A percentile compares a stretch with the other conserved stretches of the same genome.
Conservation (phyloP, 2,329 filamentous ascomycete genomes). For the Macrophomina pseudophaseolina region DNA sequence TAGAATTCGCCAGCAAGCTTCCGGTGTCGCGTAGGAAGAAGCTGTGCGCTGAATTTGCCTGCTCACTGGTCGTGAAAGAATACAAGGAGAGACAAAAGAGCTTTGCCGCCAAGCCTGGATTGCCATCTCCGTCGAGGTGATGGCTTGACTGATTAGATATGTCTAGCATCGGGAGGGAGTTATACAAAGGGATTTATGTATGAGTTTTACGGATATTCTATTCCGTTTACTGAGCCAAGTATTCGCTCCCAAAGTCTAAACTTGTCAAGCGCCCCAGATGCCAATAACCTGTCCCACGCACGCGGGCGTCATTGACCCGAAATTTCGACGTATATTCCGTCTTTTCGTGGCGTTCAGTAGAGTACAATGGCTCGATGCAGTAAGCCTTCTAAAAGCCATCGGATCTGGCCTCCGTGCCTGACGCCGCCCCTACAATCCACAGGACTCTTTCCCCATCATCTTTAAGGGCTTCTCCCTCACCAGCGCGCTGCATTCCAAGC, state of each 20-base stretch:
- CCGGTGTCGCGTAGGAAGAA: conserved; percentile 74
- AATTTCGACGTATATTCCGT: neutral
- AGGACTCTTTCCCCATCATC: neutral
- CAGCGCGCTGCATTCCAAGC: too few relatives aligned
- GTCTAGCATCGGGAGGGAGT: conserved; percentile 1
- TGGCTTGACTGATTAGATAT: neutral
- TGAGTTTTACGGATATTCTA: neutral
- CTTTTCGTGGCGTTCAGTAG: conserved; percentile 1
- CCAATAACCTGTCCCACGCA: conserved; percentile 4
- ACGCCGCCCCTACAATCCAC: neutral
- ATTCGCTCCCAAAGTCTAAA: neutral
- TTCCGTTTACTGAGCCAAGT: neutral
- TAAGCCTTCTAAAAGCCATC: neutral
- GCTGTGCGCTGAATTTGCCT: conserved; percentile 85
- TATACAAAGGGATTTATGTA: neutral
- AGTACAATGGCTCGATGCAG: conserved; percentile 11
- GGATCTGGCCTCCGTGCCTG: neutral
- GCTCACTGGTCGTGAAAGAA: conserved; percentile 82
- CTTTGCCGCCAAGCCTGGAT: conserved; percentile 35
- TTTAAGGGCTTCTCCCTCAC: neutral
- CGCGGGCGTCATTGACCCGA: conserved; percentile 1
- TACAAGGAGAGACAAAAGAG: conserved; percentile 66
- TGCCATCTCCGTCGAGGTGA: neutral
- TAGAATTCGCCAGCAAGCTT: conserved; percentile 87
- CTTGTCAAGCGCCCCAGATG: neutral